These are phyloP conservation scores for Chaetomium sp. DNA, from an alignment of 2,329 filamentous ascomycete species.

Conservation along the genomic window DNA sequence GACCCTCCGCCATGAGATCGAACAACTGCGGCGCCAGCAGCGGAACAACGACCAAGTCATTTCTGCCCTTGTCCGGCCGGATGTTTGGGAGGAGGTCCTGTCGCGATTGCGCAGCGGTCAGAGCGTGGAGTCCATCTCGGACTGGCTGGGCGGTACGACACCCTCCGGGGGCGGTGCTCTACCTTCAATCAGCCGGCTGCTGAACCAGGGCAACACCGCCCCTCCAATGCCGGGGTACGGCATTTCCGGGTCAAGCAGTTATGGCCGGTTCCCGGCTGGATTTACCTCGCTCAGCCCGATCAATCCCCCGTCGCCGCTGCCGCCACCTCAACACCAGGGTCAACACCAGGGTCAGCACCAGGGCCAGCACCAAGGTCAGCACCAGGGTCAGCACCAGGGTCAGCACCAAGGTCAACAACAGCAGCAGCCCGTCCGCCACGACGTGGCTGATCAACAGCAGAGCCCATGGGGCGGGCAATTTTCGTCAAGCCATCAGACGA, in stretches of 20 bases:
- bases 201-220: conserved; percentile 23
- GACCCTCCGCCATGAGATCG: conserved; percentile 53
- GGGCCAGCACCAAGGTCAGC: too few relatives aligned
- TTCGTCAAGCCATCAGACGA: conserved; percentile 31
- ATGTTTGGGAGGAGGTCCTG: conserved; percentile 49
- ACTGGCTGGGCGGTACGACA: conserved; percentile 40
- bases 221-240: conserved; percentile 27
- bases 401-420: conserved; percentile 22
- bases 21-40: conserved; percentile 48
- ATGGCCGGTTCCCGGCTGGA: conserved; percentile 29
- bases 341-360: too few relatives aligned
- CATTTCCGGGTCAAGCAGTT: conserved; percentile 23
- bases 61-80: conserved; percentile 44
- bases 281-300: conserved; percentile 29
- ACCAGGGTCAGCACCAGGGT: too few relatives aligned
- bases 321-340: too few relatives aligned
- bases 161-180: conserved; percentile 28
- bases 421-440: conserved; percentile 33
- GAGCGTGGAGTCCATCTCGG: conserved; percentile 48
- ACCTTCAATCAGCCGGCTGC: conserved; percentile 28
- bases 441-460: conserved; percentile 32
- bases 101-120: conserved; percentile 48
- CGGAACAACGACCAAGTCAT: conserved; percentile 50
- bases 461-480: conserved; percentile 42
- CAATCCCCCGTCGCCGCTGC: background rate